Evolutionary conservation across 495 filamentous ascomycete species (phyloP), one percentile per base, ranked within the genome.

Genomic region (Aeminium ludgeri): DNA sequence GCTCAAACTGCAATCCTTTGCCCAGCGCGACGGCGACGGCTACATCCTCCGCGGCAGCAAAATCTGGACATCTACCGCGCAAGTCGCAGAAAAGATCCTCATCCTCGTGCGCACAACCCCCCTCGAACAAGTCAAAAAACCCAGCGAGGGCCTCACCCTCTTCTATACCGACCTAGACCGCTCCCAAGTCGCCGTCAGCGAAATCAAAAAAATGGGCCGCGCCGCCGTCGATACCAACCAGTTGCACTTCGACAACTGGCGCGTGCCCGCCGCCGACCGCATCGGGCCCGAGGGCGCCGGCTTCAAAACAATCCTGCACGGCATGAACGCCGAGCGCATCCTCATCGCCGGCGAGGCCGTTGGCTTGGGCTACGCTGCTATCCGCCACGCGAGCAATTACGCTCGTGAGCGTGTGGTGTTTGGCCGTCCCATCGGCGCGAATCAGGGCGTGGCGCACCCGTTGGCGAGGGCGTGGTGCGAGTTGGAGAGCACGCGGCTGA

Each of bases 261-360:
- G 41, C 2, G 51, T 56, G 10, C 54, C 51, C 0, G 44, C 27
- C 2, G 30, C 15, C 4, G 54, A 54, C 19, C 51, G 45, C 12
- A 54, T 56, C 18, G 54, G 54, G 6, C 30, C 42, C 12, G 54
- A 56, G 36, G 54, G 54, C 11, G 35, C 51, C 6, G 54, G 54
- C 2, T 56, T 56, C 48, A 51, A 54, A 36, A 30, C 47, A 31
- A 54, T 56, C 40, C 49, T 56, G 51, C 54, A 56, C 30, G 51
- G 54, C 17, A 56, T 56, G 54, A 56, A 56, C 35, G 54, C 54
- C 3, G 54, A 56, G 28, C 48, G 54, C 1, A 49, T 54, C 38
- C 40, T 56, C 20, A 15, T 56, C 8, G 38, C 51, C 10, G 54
- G 46, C 20, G 54, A 56, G 45, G 54, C 51, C 1, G 18, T 54